Percentiles rank a stretch among this genome's conserved stretches.
Evolutionary conservation across 345 rosid genomes (phyloP).

Genomic region (Barbarea vulgaris): DNA sequence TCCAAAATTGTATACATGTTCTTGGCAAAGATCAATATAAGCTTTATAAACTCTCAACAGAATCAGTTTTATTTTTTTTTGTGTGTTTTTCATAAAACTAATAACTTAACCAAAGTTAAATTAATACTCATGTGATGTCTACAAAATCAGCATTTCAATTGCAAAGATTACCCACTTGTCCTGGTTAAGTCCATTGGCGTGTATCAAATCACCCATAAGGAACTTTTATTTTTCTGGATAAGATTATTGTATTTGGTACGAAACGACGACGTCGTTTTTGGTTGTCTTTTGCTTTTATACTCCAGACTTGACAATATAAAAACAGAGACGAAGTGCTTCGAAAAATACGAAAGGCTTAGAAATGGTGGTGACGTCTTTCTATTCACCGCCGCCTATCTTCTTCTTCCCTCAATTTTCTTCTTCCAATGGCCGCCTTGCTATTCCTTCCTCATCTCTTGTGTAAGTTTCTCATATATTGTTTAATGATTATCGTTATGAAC

Average conservation of each 20-base stretch:
- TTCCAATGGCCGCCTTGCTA: not conserved
- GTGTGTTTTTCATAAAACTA: not conserved
- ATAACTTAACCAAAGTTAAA: not conserved
- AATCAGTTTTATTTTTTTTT: not conserved
- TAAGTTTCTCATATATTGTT: conserved; percentile 9
- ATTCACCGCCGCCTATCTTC: conserved; percentile 37
- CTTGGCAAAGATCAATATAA: conserved; percentile 7
- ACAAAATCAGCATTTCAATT: not conserved
- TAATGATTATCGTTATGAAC: conserved; percentile 3
- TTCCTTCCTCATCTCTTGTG: conserved; percentile 12
- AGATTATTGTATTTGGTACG: not conserved
- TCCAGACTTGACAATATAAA: too few relatives aligned
- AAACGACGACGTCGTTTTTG: conserved; percentile 23
- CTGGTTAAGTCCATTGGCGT: conserved; percentile 5
- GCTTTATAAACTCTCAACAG: not conserved
- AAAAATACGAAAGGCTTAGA: conserved; percentile 40
- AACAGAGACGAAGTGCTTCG: not conserved
- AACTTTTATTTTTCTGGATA: conserved; percentile 17
- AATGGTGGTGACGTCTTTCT: conserved; percentile 45
- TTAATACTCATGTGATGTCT: not conserved
- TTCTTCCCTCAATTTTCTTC: conserved; percentile 15
- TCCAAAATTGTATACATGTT: conserved; percentile 11
- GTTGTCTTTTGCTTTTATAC: not conserved
- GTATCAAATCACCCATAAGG: not conserved
- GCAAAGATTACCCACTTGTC: not conserved